These are phyloP conservation scores for Hygrophorus russula DNA, from an alignment of 768 basidiomycete genomes.

Conservation along the genomic window DNA sequence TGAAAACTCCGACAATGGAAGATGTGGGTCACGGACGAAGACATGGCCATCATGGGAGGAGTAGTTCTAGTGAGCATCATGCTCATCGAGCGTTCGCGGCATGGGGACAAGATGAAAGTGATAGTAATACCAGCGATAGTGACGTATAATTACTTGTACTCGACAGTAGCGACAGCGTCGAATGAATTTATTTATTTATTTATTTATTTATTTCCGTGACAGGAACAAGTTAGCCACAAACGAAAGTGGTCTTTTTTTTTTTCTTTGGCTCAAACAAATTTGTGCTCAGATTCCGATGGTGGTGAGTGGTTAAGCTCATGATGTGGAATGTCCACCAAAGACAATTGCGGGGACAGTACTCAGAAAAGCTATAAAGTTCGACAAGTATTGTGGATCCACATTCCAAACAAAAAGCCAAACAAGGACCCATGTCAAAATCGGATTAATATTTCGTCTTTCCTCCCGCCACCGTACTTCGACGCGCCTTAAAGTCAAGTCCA, in stretches of 20 bases:
- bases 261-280: no score
- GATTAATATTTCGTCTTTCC: conserved; percentile 3
- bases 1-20: conserved; percentile 51
- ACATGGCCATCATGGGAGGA: conserved; percentile 22
- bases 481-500: background rate
- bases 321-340: no score
- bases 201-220: no score
- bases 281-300: no score
- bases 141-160: conserved; percentile 34
- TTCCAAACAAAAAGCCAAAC: conserved; percentile 1
- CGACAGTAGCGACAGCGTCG: no score
- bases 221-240: no score
- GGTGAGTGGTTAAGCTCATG: no score
- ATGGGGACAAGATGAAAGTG: conserved; percentile 83
- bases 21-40: conserved; percentile 18
- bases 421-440: conserved; percentile 8
- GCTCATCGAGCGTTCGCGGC: conserved; percentile 62
- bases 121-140: conserved; percentile 72
- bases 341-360: no score
- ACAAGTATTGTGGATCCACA: no score
- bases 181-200: no score
- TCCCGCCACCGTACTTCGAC: conserved; percentile 2
- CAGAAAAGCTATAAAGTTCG: no score
- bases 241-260: no score
- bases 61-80: conserved; percentile 26